Evolutionary conservation across 2,329 filamentous ascomycete species (phyloP).

Genomic region (Ascochyta clinopodiicola): DNA sequence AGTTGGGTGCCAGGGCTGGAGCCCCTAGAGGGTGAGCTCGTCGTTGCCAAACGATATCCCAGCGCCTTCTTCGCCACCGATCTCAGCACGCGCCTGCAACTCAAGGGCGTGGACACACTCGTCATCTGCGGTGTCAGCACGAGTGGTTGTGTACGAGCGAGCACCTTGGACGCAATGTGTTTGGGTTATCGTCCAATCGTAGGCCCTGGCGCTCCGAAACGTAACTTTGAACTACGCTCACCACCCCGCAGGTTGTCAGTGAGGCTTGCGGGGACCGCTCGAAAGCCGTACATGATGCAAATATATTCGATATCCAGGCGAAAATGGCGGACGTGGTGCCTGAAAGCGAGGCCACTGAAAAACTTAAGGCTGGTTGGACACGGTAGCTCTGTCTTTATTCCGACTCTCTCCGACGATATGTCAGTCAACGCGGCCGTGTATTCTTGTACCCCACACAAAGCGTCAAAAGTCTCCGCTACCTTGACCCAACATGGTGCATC

Average conservation of each 20-base stretch:
- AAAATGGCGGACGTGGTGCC: constrained; percentile 57
- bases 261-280: constrained; percentile 56
- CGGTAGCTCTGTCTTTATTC: constrained; percentile 11
- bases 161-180: constrained; percentile 55
- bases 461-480: background rate
- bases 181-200: constrained; percentile 55
- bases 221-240: constrained; percentile 12
- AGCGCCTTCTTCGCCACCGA: constrained; percentile 57
- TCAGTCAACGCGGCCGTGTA: constrained; percentile 7
- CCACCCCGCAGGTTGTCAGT: constrained; percentile 47
- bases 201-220: constrained; percentile 21
- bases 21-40: constrained; percentile 42
- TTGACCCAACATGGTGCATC: background rate
- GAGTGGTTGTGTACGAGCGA: constrained; percentile 56
- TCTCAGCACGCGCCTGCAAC: constrained; percentile 49
- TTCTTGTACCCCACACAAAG: background rate
- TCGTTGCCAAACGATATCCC: constrained; percentile 54
- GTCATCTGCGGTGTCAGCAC: constrained; percentile 58
- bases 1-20: constrained; percentile 51
- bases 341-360: constrained; percentile 51
- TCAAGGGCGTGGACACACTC: constrained; percentile 52
- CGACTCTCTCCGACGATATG: constrained; percentile 9
- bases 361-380: constrained; percentile 48
- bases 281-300: constrained; percentile 54
- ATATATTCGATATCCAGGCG: constrained; percentile 55